Evolutionary conservation across 2,329 filamentous ascomycete genomes (phyloP).

Genomic region (Sphaerulina populicola): DNA sequence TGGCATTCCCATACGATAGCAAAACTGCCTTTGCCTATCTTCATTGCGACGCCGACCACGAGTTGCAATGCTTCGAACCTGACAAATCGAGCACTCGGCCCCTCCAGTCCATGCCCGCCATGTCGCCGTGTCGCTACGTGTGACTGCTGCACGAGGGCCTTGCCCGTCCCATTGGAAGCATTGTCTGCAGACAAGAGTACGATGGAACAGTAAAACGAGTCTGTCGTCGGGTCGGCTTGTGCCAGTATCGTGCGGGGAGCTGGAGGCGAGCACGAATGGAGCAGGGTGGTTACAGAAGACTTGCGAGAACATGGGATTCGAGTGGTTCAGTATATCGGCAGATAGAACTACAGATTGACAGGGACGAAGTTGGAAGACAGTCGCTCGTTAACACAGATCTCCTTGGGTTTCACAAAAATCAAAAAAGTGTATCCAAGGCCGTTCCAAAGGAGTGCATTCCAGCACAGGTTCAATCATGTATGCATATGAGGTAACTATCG

Average conservation of each 20-base stretch:
- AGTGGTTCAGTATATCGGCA: background rate
- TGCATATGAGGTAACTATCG: background rate
- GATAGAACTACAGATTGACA: background rate
- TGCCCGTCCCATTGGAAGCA: background rate
- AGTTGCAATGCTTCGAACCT: background rate
- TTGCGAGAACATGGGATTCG: background rate
- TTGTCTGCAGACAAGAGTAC: background rate
- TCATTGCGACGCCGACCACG: background rate
- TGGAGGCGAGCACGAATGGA: background rate
- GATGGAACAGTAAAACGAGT: background rate
- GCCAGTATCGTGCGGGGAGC: background rate
- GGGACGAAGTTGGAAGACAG: constrained; percentile 2
- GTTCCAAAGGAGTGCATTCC: background rate
- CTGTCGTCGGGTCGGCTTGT: background rate
- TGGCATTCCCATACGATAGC: background rate
- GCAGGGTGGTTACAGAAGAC: background rate
- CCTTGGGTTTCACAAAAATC: background rate
- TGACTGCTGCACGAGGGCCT: background rate
- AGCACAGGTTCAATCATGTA: background rate
- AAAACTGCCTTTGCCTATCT: background rate
- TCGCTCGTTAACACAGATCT: constrained; percentile 19
- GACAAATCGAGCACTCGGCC: background rate
- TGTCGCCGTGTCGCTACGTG: background rate
- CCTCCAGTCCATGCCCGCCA: background rate
- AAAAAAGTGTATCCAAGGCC: background rate